phyloP scores from a whole-genome alignment of 1,139 yeast species.

The Kodamaea anthophila region DNA sequence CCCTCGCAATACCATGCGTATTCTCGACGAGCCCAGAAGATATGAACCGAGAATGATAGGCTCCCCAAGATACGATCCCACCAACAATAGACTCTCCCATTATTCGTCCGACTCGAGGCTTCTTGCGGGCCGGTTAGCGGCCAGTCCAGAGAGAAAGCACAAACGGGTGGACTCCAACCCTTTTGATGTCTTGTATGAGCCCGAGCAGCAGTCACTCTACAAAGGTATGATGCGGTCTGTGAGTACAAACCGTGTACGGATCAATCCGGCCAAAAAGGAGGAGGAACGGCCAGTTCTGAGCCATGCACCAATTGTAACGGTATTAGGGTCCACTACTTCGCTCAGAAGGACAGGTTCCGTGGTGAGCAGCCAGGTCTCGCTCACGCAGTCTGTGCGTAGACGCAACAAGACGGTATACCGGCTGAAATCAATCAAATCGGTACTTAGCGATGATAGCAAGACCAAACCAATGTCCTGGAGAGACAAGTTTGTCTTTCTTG shows the following conservation, averaged over 20 bases:
- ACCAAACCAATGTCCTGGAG: slow-evolving; percentile 2
- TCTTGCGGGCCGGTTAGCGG: too few relatives aligned
- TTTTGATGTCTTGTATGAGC: slow-evolving; percentile 10
- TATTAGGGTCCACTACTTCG: slow-evolving; percentile 18
- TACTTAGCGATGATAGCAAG: slow-evolving; percentile 2
- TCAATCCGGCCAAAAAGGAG: background rate
- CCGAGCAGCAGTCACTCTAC: background rate
- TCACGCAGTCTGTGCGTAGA: slow-evolving; percentile 24
- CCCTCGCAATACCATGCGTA: too few relatives aligned
- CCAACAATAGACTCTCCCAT: slow-evolving; percentile 3
- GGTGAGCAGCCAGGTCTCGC: slow-evolving; percentile 26
- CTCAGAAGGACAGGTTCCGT: slow-evolving; percentile 25
- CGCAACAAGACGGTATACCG: slow-evolving; percentile 27
- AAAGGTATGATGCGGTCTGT: slow-evolving; percentile 2
- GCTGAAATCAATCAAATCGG: slow-evolving; percentile 8
- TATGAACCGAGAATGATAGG: too few relatives aligned
- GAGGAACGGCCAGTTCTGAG: slow-evolving; percentile 1
- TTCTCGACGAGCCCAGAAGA: too few relatives aligned
- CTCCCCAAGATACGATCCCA: too few relatives aligned
- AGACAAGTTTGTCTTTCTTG: slow-evolving; percentile 28
- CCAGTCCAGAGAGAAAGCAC: too few relatives aligned
- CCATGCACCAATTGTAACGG: slow-evolving; percentile 17
- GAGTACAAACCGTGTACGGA: slow-evolving; percentile 2
- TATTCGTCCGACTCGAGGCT: too few relatives aligned
- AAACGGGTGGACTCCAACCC: slow-evolving; percentile 10